Evolutionary conservation across 306 rosid species (phyloP).

Genomic region (Nissolia schottii): DNA sequence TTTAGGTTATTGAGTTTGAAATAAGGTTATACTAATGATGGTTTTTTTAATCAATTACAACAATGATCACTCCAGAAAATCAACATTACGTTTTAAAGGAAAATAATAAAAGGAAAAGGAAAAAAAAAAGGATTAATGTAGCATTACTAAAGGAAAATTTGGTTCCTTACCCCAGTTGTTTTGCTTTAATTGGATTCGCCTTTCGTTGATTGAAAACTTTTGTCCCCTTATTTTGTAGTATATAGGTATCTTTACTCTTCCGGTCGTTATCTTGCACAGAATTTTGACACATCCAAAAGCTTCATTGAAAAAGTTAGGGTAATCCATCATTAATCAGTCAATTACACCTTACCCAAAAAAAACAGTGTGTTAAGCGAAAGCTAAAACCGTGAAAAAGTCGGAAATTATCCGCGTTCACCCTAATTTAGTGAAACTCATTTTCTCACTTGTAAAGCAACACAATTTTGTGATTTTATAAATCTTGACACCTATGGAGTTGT

Average conservation of each 20-base stretch:
- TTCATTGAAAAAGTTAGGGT: neutral
- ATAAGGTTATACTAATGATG: neutral
- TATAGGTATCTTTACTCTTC: neutral
- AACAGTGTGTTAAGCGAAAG: neutral
- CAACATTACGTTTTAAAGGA: neutral
- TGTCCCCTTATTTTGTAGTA: neutral
- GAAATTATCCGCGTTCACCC: neutral
- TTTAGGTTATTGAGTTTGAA: neutral
- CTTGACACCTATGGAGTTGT: too few relatives aligned
- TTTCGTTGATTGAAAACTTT: constrained; percentile 16
- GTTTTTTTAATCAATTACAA: neutral
- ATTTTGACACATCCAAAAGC: neutral
- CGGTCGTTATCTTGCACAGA: neutral
- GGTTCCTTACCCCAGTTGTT: neutral
- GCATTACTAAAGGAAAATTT: neutral
- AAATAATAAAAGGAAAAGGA: neutral
- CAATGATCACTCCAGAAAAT: neutral
- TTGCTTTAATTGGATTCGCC: constrained; percentile 14
- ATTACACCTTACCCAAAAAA: neutral
- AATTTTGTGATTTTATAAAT: too few relatives aligned
- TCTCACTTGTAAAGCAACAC: too few relatives aligned
- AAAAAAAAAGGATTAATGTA: neutral
- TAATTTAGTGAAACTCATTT: neutral
- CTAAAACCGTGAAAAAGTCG: neutral
- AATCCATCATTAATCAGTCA: neutral